Base-by-base conservation (phyloP, 345 rosid genomes). In the Camelina neglecta region DNA sequence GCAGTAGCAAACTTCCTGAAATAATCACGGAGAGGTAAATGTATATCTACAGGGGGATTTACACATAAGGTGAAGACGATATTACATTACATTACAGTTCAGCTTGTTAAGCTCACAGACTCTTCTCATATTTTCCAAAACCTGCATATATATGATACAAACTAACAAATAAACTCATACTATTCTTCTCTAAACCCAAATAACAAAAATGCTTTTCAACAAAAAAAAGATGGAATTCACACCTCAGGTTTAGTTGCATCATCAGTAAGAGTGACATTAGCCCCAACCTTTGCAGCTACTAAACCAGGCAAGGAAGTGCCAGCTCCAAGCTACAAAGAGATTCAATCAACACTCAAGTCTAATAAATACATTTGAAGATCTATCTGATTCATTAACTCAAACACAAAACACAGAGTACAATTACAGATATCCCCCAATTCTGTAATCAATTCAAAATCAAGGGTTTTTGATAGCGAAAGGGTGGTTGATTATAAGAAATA, bases 281-380 rank as follows among this genome's bases (percentile, higher is more conserved):
- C 85, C 7, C 93, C 98, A 65, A 91, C 77, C 78, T 85, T 91
- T 8, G 96, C 94, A 26, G 98, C 98, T 41, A 86, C 85, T 78
- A 93, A 80, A 50, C 81, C 73, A 0, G 81, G 81, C 41, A 77
- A 66, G 4, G 81, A 77, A 49, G 81, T 91, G 16, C 98, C 98
- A 1, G 97, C 96, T 35, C 98, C 95, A 2, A 93, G 85, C 97
- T 88, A 61, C 65, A 79, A 69, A n/a, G 4, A 26, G 29, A 26
- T 65, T 49, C 23, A 15, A 72, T 21, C 58, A 57, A 44, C 55
- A 26, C 29, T 24, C 26, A 26, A 26, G 29, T 26, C 29, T 26
- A 3, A 26, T 26, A 26, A 26, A 24, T 26, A 31, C 24, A 18
- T 10, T 2, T 58, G 1, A 23, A 55, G 20, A 29, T 65, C 16